A percentile compares a stretch with the other conserved stretches of the same genome.
Conservation (phyloP, 305 asterid species). For the Solanum chacoense region DNA sequence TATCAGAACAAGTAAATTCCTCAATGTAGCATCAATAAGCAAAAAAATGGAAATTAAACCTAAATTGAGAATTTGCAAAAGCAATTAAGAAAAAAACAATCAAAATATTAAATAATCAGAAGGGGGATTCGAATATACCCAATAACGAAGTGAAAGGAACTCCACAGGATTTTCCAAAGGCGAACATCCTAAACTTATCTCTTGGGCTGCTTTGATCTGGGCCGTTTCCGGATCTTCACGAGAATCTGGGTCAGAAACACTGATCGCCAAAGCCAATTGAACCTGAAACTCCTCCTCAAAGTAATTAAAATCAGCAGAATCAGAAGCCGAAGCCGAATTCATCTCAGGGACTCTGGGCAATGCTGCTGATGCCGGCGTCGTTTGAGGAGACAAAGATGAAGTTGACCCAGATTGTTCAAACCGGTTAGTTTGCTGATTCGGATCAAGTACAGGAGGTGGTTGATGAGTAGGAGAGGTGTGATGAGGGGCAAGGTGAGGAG, state of each 20-base stretch:
- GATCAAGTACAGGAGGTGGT: background rate
- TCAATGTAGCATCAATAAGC: background rate
- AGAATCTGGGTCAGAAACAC: conserved; percentile 45
- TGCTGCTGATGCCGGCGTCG: conserved; percentile 7
- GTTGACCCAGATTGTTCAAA: conserved; percentile 14
- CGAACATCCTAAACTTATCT: conserved; percentile 74
- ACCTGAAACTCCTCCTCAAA: conserved; percentile 65
- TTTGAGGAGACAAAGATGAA: conserved; percentile 9
- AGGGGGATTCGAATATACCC: conserved; percentile 38
- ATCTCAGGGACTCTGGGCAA: conserved; percentile 7
- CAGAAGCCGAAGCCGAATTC: conserved; percentile 11
- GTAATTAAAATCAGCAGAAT: conserved; percentile 27
- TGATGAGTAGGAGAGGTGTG: conserved; percentile 4
- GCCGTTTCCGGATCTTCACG: conserved; percentile 67
- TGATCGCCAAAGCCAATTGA: conserved; percentile 46
- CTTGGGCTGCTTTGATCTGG: conserved; percentile 76
- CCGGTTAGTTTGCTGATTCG: background rate
- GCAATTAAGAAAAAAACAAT: background rate
- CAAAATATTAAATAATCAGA: background rate
- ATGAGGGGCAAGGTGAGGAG: conserved; percentile 14
- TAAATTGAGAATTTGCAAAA: background rate
- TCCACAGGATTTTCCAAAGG: conserved; percentile 55
- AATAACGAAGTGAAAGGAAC: conserved; percentile 57
- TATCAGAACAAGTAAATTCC: background rate
- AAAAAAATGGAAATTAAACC: background rate